Conservation (phyloP, 2,329 filamentous ascomycete species). For the Botrytis hyacinthi region DNA sequence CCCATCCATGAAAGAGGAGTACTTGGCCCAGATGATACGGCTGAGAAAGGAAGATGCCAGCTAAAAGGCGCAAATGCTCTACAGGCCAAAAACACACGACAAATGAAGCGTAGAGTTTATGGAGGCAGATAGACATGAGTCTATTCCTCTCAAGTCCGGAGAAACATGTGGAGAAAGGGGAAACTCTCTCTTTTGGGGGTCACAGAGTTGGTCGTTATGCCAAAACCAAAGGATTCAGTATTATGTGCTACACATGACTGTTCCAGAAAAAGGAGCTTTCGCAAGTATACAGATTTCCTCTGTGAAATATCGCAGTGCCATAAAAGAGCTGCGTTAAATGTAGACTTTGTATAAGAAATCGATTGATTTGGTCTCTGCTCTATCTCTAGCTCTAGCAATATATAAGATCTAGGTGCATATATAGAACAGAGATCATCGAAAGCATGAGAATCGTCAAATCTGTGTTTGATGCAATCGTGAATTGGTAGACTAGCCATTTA, state of each 20-base stretch:
- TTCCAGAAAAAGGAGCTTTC: neutral
- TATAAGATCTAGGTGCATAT: neutral
- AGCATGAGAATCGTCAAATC: neutral
- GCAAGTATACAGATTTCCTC: neutral
- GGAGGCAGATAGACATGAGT: neutral
- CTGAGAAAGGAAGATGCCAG: neutral
- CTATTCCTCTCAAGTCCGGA: neutral
- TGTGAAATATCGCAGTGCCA: neutral
- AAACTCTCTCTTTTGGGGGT: neutral
- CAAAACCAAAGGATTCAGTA: neutral
- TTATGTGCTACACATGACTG: neutral
- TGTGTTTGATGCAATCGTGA: neutral
- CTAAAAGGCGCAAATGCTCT: neutral
- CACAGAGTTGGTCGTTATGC: neutral
- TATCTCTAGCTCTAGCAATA: neutral
- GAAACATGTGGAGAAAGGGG: neutral
- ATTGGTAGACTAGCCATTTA: neutral
- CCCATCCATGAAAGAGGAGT: neutral
- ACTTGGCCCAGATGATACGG: neutral
- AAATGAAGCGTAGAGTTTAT: neutral
- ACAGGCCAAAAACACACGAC: neutral
- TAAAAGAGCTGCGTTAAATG: neutral
- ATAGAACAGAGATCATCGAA: neutral
- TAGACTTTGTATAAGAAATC: neutral
- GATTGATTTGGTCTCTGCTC: neutral